Conservation (phyloP, 306 rosid genomes). For the Boehmeria nivea region DNA sequence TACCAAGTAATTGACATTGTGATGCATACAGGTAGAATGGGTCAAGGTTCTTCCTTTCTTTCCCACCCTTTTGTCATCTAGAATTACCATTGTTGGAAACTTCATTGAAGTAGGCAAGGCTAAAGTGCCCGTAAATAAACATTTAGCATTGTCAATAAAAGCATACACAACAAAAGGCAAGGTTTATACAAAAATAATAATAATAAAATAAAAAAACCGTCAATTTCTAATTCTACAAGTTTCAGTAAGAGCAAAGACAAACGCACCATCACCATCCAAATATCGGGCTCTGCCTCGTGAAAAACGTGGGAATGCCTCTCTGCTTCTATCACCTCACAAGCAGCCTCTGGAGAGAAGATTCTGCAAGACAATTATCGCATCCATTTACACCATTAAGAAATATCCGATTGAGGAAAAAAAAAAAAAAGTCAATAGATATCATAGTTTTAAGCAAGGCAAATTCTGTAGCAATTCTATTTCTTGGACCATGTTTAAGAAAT, state of each 20-base stretch:
- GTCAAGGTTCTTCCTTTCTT: too few relatives aligned
- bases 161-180: neutral
- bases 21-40: neutral
- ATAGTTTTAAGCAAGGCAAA: too few relatives aligned
- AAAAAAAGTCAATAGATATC: too few relatives aligned
- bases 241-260: neutral
- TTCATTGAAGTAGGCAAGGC: too few relatives aligned
- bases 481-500: too few relatives aligned
- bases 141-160: neutral
- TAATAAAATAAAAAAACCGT: neutral
- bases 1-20: neutral
- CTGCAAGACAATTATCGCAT: slow-evolving; percentile 29
- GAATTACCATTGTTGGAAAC: too few relatives aligned
- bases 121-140: too few relatives aligned
- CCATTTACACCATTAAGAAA: neutral
- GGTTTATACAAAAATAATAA: neutral
- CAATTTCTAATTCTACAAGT: too few relatives aligned
- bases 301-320: slow-evolving; percentile 80
- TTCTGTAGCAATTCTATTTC: too few relatives aligned
- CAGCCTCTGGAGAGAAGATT: slow-evolving; percentile 86
- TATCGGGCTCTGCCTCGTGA: slow-evolving; percentile 79
- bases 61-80: neutral
- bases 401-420: neutral
- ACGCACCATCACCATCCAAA: slow-evolving; percentile 89
- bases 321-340: slow-evolving; percentile 87